phyloP scores from a whole-genome alignment of 257 asterid species.

The Forsythia suspensa region DNA sequence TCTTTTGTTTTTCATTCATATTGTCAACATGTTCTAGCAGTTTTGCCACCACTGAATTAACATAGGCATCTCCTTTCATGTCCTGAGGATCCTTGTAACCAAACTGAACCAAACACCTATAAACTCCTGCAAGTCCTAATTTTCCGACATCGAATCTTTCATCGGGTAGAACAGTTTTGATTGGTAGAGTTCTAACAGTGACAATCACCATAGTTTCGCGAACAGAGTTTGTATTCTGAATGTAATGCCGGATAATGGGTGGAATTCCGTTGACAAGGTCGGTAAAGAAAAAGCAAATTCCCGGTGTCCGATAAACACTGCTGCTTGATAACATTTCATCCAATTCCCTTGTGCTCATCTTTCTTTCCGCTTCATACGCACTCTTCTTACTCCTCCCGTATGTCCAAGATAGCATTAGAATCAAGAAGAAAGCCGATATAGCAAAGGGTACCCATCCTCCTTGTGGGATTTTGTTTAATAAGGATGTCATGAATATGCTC shows the following conservation, averaged over 20 bases:
- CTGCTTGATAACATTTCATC: conserved; percentile 35
- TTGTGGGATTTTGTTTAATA: conserved; percentile 68
- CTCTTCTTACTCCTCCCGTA: conserved; percentile 61
- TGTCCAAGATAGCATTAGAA: conserved; percentile 63
- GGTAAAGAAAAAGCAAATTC: conserved; percentile 66
- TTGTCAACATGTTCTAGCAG: conserved; percentile 32
- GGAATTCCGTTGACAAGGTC: conserved; percentile 66
- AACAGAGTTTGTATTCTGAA: conserved; percentile 50
- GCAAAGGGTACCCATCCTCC: conserved; percentile 84
- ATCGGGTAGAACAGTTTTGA: conserved; percentile 32
- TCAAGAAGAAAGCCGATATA: conserved; percentile 51
- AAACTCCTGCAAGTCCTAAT: conserved; percentile 51
- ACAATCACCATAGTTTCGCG: conserved; percentile 57
- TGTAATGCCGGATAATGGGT: conserved; percentile 62
- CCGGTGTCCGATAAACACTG: conserved; percentile 38
- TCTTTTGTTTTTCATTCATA: conserved; percentile 27
- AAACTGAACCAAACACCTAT: conserved; percentile 57
- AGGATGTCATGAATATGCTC: conserved; percentile 60
- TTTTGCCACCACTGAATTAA: conserved; percentile 25
- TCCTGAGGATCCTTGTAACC: conserved; percentile 56
- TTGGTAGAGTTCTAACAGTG: conserved; percentile 51
- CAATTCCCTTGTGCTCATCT: conserved; percentile 51
- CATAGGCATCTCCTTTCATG: conserved; percentile 45
- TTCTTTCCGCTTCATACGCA: conserved; percentile 44
- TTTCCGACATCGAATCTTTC: conserved; percentile 51